Evolutionary conservation across 1,284 basidiomycete species (phyloP).

Genomic region (Lignosus rhinocerotis): DNA sequence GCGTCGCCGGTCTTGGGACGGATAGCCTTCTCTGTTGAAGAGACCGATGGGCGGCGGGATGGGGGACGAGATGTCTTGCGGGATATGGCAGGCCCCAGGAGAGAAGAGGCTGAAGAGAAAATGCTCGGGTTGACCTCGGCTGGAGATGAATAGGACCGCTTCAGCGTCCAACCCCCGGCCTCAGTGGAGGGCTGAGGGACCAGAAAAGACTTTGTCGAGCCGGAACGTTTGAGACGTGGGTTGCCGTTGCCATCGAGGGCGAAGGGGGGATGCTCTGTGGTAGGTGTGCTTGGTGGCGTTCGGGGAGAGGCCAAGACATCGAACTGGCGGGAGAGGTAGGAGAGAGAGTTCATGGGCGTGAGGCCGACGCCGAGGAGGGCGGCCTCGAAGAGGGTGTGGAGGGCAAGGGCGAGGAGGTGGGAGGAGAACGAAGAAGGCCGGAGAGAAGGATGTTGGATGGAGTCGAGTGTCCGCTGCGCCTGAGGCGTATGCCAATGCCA

Average conservation of each 20-base stretch:
- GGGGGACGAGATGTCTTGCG: constrained; percentile 26
- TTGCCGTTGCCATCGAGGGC: constrained; percentile 30
- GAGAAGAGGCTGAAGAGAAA: constrained; percentile 21
- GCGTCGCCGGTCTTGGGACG: constrained; percentile 21
- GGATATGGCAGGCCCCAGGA: constrained; percentile 23
- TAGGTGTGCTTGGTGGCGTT: constrained; percentile 52
- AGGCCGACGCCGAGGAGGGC: constrained; percentile 25
- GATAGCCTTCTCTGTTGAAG: constrained; percentile 27
- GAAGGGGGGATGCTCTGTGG: constrained; percentile 32
- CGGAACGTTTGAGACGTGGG: constrained; percentile 47
- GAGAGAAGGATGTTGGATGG: constrained; percentile 18
- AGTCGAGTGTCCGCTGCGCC: constrained; percentile 12
- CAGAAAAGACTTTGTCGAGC: constrained; percentile 58
- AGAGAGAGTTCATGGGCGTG: constrained; percentile 36
- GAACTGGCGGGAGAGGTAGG: constrained; percentile 37
- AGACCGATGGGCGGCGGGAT: constrained; percentile 28
- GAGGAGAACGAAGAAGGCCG: constrained; percentile 12
- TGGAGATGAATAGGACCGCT: constrained; percentile 54
- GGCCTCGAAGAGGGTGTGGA: constrained; percentile 22
- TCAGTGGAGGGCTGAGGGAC: constrained; percentile 35
- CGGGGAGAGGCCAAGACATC: constrained; percentile 36
- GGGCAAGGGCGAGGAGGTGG: constrained; percentile 19
- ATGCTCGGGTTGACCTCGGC: constrained; percentile 34
- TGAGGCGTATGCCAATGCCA: not conserved
- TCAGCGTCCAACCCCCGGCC: constrained; percentile 31